Evolutionary conservation across 768 basidiomycete species (phyloP), one percentile per base, ranked within the genome.

Genomic region (Epithele typhae): DNA sequence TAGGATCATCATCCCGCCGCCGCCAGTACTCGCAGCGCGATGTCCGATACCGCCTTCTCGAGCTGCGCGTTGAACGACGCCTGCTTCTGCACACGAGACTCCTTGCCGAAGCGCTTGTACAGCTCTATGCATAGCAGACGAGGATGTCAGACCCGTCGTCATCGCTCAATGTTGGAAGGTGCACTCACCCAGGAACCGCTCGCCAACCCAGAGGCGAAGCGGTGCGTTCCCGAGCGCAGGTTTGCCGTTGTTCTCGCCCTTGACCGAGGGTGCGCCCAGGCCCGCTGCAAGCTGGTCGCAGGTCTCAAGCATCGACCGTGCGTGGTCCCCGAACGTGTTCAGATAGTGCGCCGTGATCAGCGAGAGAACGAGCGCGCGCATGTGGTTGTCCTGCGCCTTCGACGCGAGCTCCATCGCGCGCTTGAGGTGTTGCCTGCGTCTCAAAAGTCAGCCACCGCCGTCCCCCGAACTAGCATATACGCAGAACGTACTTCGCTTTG

Each of bases 271-370:
- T 53, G 78, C 78, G 19, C 86, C 84, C 42, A 90, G 71, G 4
- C 87, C 86, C 9, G 79, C 80, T 0, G 81, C 84, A 2, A 90
- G 70, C 56, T 82, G 81, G 56, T 84, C 84, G 37, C 80, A 82
- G 3, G 83, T 81, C 12, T 68, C 70, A 1, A 91, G 64, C 69
- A 87, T 84, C 43, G 72, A 68, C 58, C 73, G 68, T 5, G 87
- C 86, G 50, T 88, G 81, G n/a, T 80, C 78, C 3, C 71, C 71
- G 0, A 84, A 76, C 0, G 87, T 88, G 46, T 87, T 77, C 22
- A 84, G 56, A 50, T 87, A 90, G 51, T 88, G 83, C 22, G 82
- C 74, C 1, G 86, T 74, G 10, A 82, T 75, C 15, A 89, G 71
- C 2, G 83, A 78, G 15, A 90, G 69, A 3, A 88, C 69, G 1